A percentile compares a stretch with the other conserved stretches of the same genome.
phyloP scores from a whole-genome alignment of 495 filamentous ascomycete species.

The Aspergillus incahuasiensis region DNA sequence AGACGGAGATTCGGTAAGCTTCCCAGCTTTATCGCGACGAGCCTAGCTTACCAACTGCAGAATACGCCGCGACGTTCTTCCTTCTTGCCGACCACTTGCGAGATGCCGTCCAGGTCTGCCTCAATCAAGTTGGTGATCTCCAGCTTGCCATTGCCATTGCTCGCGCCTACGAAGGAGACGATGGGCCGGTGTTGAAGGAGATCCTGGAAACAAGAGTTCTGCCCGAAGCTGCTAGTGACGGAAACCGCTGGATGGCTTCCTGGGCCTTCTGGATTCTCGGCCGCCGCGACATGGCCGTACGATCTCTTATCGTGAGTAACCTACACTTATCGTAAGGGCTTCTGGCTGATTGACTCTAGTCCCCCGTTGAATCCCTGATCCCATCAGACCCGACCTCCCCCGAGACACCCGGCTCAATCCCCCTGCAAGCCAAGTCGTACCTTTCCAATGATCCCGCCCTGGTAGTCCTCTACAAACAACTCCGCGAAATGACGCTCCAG shows the following conservation, averaged over 20 bases:
- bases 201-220: slow-evolving; percentile 79
- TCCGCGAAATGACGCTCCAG: slow-evolving; percentile 79
- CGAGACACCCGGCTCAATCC: slow-evolving; percentile 35
- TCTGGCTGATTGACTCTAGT: slow-evolving; percentile 38
- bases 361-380: slow-evolving; percentile 69
- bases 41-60: slow-evolving; percentile 34
- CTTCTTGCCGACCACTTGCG: slow-evolving; percentile 79
- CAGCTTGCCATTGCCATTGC: slow-evolving; percentile 90
- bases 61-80: slow-evolving; percentile 96
- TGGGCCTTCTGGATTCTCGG: slow-evolving; percentile 97
- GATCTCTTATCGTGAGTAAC: slow-evolving; percentile 60
- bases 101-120: slow-evolving; percentile 79
- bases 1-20: slow-evolving; percentile 77
- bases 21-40: background rate
- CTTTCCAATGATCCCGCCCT: slow-evolving; percentile 86
- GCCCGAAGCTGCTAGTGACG: slow-evolving; percentile 68
- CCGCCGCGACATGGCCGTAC: slow-evolving; percentile 76
- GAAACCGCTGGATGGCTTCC: slow-evolving; percentile 89
- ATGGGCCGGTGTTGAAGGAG: slow-evolving; percentile 65
- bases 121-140: slow-evolving; percentile 78
- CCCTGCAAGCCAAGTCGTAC: slow-evolving; percentile 69
- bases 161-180: slow-evolving; percentile 83
- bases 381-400: slow-evolving; percentile 43
- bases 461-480: slow-evolving; percentile 79
- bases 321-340: background rate